Evolutionary conservation across 1,284 basidiomycete genomes (phyloP).

Genomic region (Apiotrichum laibachii): DNA sequence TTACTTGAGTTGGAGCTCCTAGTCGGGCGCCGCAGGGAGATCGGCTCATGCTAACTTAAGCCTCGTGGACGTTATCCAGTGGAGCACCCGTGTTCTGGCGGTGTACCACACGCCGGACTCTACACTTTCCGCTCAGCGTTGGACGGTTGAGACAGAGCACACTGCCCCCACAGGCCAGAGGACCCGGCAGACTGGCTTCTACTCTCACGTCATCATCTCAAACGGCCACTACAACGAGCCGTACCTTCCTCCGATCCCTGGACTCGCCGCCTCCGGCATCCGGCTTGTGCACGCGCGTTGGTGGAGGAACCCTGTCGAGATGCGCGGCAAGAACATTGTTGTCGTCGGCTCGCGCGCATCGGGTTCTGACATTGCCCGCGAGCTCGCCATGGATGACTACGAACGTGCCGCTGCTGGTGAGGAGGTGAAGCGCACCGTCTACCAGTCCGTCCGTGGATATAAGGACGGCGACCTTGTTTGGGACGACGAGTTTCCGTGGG

Average conservation of each 20-base stretch:
- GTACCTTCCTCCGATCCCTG: slow-evolving; percentile 51
- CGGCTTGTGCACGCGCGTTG: slow-evolving; percentile 53
- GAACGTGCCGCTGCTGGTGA: slow-evolving; percentile 15
- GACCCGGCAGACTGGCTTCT: slow-evolving; percentile 37
- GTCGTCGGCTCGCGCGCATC: slow-evolving; percentile 57
- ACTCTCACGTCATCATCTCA: slow-evolving; percentile 33
- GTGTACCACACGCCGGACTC: slow-evolving; percentile 16
- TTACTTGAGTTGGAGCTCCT: too few relatives aligned
- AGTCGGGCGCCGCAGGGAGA: too few relatives aligned
- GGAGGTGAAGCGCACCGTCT: slow-evolving; percentile 30
- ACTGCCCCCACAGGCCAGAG: background rate
- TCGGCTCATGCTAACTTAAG: slow-evolving; percentile 1
- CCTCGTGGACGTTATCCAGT: slow-evolving; percentile 31
- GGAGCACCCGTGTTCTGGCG: slow-evolving; percentile 14
- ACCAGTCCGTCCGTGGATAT: slow-evolving; percentile 36
- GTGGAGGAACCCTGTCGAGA: slow-evolving; percentile 50
- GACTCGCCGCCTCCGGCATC: slow-evolving; percentile 49
- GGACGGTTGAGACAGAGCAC: slow-evolving; percentile 22
- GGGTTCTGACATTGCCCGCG: slow-evolving; percentile 56
- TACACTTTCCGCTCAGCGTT: slow-evolving; percentile 10
- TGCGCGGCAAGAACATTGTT: slow-evolving; percentile 50
- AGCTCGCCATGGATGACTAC: slow-evolving; percentile 48
- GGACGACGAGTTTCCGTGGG: slow-evolving; percentile 34
- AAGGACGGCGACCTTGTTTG: slow-evolving; percentile 11
- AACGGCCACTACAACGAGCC: slow-evolving; percentile 56